phyloP scores from a whole-genome alignment of 2,329 filamentous ascomycete species.

The Didymella keratinophila region DNA sequence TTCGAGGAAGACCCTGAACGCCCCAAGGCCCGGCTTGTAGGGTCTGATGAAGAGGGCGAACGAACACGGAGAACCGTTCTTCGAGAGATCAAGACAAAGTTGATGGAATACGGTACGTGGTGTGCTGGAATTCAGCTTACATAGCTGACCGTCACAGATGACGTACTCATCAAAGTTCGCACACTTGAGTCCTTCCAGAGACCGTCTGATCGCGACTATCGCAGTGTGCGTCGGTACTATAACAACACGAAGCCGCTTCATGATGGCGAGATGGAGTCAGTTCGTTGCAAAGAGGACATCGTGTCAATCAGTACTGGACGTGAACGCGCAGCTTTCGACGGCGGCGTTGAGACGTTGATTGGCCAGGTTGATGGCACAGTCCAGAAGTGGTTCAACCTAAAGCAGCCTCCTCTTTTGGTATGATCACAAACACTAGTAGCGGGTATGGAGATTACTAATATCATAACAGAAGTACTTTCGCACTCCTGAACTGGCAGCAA shows the following conservation, averaged over 20 bases:
- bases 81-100: conserved; percentile 41
- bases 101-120: conserved; percentile 51
- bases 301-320: conserved; percentile 51
- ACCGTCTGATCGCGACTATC: conserved; percentile 52
- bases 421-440: background rate
- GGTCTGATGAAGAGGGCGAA: background rate
- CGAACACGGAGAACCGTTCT: conserved; percentile 41
- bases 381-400: conserved; percentile 30
- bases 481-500: conserved; percentile 50
- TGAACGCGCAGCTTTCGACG: conserved; percentile 54
- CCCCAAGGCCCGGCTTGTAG: no score
- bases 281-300: conserved; percentile 54
- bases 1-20: conserved; percentile 29
- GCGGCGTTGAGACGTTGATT: conserved; percentile 48
- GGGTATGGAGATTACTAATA: no score
- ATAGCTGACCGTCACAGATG: no score
- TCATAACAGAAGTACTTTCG: conserved; percentile 46
- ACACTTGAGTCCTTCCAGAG: conserved; percentile 49
- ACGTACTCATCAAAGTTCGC: conserved; percentile 51
- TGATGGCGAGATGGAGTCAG: conserved; percentile 46
- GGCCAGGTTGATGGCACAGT: conserved; percentile 36
- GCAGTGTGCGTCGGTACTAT: conserved; percentile 49
- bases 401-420: conserved; percentile 40
- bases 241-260: conserved; percentile 48
- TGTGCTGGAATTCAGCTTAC: no score